Conservation (phyloP, 768 basidiomycete genomes). For the Goffeauzyma gilvescens region DNA sequence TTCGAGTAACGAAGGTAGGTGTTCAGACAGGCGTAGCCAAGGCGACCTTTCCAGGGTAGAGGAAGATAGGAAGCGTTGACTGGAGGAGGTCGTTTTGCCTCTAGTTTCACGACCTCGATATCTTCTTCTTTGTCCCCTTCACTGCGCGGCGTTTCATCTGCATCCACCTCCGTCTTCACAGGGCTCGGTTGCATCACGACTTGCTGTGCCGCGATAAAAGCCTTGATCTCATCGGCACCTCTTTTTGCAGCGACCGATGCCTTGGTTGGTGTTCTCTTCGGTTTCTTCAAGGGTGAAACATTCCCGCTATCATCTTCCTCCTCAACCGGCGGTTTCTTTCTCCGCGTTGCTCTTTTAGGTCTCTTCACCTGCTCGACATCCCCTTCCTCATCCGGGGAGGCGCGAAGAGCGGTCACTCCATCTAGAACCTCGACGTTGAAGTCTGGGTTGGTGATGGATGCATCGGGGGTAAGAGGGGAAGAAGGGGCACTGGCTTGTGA, state of each 20-base stretch:
- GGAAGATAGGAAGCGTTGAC: slow-evolving; percentile 10
- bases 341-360: neutral
- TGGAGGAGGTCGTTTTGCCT: slow-evolving; percentile 8
- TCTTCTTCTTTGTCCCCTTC: slow-evolving; percentile 4
- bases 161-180: neutral
- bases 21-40: slow-evolving; percentile 12
- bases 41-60: slow-evolving; percentile 10
- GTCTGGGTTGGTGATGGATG: slow-evolving; percentile 10
- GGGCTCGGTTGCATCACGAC: too few species aligned
- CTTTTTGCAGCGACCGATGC: slow-evolving; percentile 9
- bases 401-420: slow-evolving; percentile 6
- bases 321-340: neutral
- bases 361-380: slow-evolving; percentile 1
- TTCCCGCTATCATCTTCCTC: neutral
- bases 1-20: slow-evolving; percentile 11
- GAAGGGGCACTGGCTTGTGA: too few species aligned
- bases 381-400: slow-evolving; percentile 6
- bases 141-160: neutral
- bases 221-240: slow-evolving; percentile 12
- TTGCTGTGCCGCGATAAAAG: slow-evolving; percentile 8
- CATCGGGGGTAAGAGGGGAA: too few species aligned
- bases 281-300: slow-evolving; percentile 3
- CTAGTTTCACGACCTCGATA: slow-evolving; percentile 2
- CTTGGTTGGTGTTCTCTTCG: slow-evolving; percentile 8
- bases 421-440: slow-evolving; percentile 6